Evolutionary conservation across 805 yeast species (phyloP).

Genomic region (Phaffomyces opuntiae): DNA sequence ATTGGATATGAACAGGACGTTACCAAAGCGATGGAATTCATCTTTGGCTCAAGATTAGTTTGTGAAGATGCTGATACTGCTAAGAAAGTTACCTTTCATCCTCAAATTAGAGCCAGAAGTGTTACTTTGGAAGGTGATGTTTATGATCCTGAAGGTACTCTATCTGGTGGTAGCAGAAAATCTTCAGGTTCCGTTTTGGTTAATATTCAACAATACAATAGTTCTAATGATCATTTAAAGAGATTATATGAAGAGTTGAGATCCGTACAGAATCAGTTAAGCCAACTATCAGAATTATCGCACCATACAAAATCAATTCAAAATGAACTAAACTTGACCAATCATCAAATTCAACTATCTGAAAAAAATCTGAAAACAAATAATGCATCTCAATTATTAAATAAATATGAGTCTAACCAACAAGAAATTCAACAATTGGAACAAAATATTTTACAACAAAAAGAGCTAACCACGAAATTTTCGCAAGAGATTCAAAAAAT

Average conservation of each 20-base stretch:
- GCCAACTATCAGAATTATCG: slow-evolving; percentile 35
- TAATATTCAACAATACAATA: slow-evolving; percentile 60
- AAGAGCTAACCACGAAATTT: slow-evolving; percentile 25
- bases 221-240: slow-evolving; percentile 31
- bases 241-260: slow-evolving; percentile 37
- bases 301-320: slow-evolving; percentile 48
- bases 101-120: slow-evolving; percentile 68
- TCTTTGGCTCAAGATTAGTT: slow-evolving; percentile 84
- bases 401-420: slow-evolving; percentile 38
- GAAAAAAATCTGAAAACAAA: slow-evolving; percentile 49
- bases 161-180: slow-evolving; percentile 89
- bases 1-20: slow-evolving; percentile 70
- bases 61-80: slow-evolving; percentile 89
- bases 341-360: slow-evolving; percentile 52
- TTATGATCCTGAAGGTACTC: slow-evolving; percentile 93
- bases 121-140: slow-evolving; percentile 91
- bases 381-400: slow-evolving; percentile 48
- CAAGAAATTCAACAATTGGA: slow-evolving; percentile 39
- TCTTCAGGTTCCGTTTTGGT: slow-evolving; percentile 50
- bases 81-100: slow-evolving; percentile 80
- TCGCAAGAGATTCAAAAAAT: slow-evolving; percentile 42
- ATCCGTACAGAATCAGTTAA: slow-evolving; percentile 33
- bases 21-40: slow-evolving; percentile 77
- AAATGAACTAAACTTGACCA: slow-evolving; percentile 47
- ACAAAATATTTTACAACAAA: slow-evolving; percentile 30